These are phyloP conservation scores for Golubevia sp. DNA, from an alignment of 1,284 basidiomycete genomes.

Conservation along the genomic window DNA sequence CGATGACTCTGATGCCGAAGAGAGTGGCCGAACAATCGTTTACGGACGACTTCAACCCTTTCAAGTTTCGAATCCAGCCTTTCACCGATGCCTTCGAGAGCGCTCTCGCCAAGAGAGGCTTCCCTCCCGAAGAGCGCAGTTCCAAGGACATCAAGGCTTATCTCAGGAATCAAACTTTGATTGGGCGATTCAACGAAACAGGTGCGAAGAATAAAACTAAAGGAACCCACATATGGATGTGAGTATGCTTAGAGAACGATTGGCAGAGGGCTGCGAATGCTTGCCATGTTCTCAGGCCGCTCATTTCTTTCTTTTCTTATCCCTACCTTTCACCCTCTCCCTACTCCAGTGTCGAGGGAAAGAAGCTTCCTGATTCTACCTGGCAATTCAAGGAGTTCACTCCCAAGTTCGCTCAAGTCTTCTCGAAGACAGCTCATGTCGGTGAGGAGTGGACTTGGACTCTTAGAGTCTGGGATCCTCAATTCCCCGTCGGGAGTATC, in stretches of 20 bases:
- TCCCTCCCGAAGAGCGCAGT: not conserved
- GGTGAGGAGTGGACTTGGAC: not conserved
- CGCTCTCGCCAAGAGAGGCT: not conserved
- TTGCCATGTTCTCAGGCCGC: not conserved
- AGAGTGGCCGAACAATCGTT: not conserved
- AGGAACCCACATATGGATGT: not conserved
- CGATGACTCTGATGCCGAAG: not conserved
- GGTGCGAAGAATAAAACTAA: slow-evolving; percentile 6
- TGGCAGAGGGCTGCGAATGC: too few relatives aligned
- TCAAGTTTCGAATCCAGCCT: not conserved
- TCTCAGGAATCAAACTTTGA: not conserved
- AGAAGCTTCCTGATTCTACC: not conserved
- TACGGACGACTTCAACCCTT: not conserved
- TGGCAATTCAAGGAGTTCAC: not conserved
- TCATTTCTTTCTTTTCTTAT: not conserved
- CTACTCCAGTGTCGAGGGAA: too few relatives aligned
- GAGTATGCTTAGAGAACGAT: not conserved
- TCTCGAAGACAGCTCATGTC: not conserved
- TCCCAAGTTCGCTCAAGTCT: not conserved
- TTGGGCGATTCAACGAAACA: not conserved
- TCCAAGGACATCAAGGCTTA: not conserved
- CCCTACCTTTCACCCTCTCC: too few relatives aligned
- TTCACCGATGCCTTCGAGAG: not conserved
- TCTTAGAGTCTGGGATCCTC: not conserved
- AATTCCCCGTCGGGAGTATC: not conserved